Base-by-base conservation (phyloP, 208 protist genomes). In the Leishmania tarentolae region DNA sequence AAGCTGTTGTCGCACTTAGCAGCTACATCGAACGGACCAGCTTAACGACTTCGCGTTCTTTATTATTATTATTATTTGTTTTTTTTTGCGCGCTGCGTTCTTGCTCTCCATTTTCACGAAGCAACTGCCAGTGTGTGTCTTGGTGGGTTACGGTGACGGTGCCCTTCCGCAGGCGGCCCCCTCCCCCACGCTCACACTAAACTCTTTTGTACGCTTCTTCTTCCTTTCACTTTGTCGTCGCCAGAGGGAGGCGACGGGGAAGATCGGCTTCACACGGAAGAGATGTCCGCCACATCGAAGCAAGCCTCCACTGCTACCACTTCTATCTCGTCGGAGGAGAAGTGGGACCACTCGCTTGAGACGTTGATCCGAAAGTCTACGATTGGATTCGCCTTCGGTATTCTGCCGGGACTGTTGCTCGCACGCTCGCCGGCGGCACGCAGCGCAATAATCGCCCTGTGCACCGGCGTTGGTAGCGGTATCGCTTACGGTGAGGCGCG, bases 311-410 rank as follows among this genome's bases (percentile, higher is more conserved):
- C 81, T 21, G 47, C 81, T 21, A 76, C 61, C 31, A 21, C 80
- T 1, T 71, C 80, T 3, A 73, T 97, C 47, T 87, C 80, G n/a
- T 85, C 86, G 28, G 89, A 91, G 24, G 95, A 98, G 86, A 98
- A 98, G 84, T 98, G 95, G 94, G 92, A 98, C 59, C 95, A 98
- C 80, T 93, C 90, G 37, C 69, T 97, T 2, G 95, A 98, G 71
- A 96, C 88, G 76, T 83, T 94, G 61, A 86, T 96, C 50, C 95
- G 95, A n/a, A 98, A 98, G 83, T 89, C 92, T 3, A 93, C 85
- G 31, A 88, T 98, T 68, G 95, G 93, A 19, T 86, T 97, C 42
- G 89, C 86, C 44, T 79, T 85, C 24, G 92, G 95, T 56, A 88
- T 96, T 75, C 74, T 96, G 4, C 93, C 92, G 0, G 87, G 91